Percentiles rank a stretch among this genome's conserved stretches.
Evolutionary conservation across 1,284 basidiomycete species (phyloP).

Genomic region (Peniophora sp.): DNA sequence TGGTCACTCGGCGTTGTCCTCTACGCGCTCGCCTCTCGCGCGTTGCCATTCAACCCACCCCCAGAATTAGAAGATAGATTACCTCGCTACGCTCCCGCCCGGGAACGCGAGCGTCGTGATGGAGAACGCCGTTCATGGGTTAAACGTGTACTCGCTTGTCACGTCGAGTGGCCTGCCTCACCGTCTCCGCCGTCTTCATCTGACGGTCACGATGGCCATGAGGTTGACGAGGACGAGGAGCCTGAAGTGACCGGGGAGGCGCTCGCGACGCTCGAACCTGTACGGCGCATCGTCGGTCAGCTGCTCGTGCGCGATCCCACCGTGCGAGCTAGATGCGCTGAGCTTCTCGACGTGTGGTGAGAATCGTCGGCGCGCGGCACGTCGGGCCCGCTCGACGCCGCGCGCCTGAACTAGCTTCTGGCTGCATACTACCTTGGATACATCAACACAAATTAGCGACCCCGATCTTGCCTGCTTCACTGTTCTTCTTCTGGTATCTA

Average conservation of each 20-base stretch:
- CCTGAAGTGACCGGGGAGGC: conserved; percentile 14
- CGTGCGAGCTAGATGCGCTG: conserved; percentile 48
- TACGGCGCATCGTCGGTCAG: conserved; percentile 47
- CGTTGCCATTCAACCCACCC: conserved; percentile 44
- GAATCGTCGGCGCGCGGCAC: background rate
- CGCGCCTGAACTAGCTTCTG: too few species aligned
- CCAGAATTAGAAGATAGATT: conserved; percentile 2
- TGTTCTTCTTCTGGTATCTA: too few species aligned
- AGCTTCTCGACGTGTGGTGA: conserved; percentile 25
- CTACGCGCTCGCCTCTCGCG: conserved; percentile 65
- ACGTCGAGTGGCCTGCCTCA: conserved; percentile 61
- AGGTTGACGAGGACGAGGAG: conserved; percentile 7
- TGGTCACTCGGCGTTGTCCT: conserved; percentile 87
- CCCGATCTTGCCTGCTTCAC: too few species aligned
- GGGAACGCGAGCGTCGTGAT: conserved; percentile 17
- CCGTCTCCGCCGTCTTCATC: conserved; percentile 2
- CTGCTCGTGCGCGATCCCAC: conserved; percentile 65
- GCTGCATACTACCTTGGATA: too few species aligned
- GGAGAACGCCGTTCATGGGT: conserved; percentile 44
- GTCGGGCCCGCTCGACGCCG: too few species aligned
- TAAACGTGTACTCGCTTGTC: conserved; percentile 72
- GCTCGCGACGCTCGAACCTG: conserved; percentile 39
- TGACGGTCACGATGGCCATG: conserved; percentile 22
- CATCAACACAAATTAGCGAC: too few species aligned
- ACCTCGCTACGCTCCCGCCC: conserved; percentile 1